Evolutionary conservation across 768 basidiomycete genomes (phyloP).

Genomic region (Suillus cothurnatus): DNA sequence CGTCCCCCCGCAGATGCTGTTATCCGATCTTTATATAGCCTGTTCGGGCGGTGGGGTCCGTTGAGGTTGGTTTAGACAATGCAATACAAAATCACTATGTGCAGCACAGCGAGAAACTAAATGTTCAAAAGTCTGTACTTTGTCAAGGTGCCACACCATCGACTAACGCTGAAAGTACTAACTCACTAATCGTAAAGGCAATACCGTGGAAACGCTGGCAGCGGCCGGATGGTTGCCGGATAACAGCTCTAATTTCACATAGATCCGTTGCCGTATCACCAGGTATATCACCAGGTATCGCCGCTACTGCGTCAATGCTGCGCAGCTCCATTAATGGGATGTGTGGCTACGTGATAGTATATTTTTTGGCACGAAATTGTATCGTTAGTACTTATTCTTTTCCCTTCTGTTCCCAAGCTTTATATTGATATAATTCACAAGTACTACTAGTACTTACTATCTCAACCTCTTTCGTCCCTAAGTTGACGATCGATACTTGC

Average conservation of each 20-base stretch:
- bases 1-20: too few relatives aligned
- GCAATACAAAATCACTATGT: not conserved
- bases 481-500: not conserved
- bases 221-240: not conserved
- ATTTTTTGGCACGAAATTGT: not conserved
- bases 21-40: constrained; percentile 2
- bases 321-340: constrained; percentile 8
- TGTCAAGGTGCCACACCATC: not conserved
- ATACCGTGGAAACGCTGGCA: not conserved
- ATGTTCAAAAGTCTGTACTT: not conserved
- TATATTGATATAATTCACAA: not conserved
- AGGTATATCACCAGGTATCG: not conserved
- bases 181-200: not conserved
- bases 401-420: not conserved
- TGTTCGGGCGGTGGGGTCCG: not conserved
- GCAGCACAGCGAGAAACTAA: not conserved
- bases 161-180: too few relatives aligned
- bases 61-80: not conserved
- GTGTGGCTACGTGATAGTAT: not conserved
- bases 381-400: not conserved
- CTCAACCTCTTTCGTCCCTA: not conserved
- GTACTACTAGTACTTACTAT: not conserved
- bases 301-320: constrained; percentile 4
- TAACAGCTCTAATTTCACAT: too few relatives aligned
- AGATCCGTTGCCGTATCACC: not conserved